Evolutionary conservation across 768 basidiomycete species (phyloP).

Genomic region (Xerocomellus amylosporus): DNA sequence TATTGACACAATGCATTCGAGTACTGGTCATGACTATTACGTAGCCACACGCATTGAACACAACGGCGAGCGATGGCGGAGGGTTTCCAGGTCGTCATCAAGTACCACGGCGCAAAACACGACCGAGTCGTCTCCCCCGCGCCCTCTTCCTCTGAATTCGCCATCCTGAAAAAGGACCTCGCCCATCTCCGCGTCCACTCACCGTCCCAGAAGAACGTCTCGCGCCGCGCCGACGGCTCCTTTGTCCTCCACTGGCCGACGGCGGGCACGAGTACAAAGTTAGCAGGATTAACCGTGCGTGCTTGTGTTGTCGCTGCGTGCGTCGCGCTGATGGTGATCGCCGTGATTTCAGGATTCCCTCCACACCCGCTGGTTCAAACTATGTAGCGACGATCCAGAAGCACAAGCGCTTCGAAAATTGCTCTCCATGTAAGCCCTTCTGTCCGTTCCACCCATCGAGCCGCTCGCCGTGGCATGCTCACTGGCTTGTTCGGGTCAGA

Average conservation of each 20-base stretch:
- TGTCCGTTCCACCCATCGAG: background rate
- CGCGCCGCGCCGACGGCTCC: conserved; percentile 12
- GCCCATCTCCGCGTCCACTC: conserved; percentile 30
- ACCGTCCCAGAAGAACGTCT: conserved; percentile 29
- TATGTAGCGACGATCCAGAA: conserved; percentile 25
- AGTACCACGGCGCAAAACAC: conserved; percentile 22
- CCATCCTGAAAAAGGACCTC: conserved; percentile 29
- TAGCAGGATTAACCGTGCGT: conserved; percentile 5
- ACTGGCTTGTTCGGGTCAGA: background rate
- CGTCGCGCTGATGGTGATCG: background rate
- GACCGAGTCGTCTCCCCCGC: conserved; percentile 9
- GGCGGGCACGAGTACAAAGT: conserved; percentile 3
- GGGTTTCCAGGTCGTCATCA: conserved; percentile 27
- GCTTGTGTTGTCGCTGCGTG: background rate
- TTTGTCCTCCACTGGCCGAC: conserved; percentile 30
- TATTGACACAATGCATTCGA: no score
- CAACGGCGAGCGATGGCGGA: conserved; percentile 16
- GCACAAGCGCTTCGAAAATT: conserved; percentile 19
- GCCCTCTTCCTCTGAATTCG: conserved; percentile 15
- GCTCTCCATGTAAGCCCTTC: conserved; percentile 32
- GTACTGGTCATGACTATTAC: no score
- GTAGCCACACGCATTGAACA: background rate
- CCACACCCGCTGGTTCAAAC: conserved; percentile 25
- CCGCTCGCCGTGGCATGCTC: no score
- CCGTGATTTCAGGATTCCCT: conserved; percentile 18